Evolutionary conservation across 2,329 filamentous ascomycete species (phyloP).

Genomic region (Lasiodiplodia citricola): DNA sequence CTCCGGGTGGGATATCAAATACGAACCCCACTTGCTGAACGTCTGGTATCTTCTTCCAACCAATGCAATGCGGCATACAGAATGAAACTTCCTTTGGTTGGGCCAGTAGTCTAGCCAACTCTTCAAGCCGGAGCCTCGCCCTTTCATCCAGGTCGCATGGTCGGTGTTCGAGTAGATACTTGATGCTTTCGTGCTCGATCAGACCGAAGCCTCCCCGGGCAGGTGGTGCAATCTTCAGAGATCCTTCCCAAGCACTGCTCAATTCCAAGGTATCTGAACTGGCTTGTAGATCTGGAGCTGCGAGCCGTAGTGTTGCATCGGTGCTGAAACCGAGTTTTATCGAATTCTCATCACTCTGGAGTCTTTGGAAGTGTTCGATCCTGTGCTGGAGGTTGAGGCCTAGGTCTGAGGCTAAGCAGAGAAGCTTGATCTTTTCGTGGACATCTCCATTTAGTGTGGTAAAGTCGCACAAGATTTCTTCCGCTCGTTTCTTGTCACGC

Average conservation of each 20-base stretch:
- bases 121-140: background rate
- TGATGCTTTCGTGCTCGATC: background rate
- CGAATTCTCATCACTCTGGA: constrained; percentile 29
- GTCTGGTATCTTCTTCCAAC: constrained; percentile 26
- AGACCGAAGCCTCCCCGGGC: background rate
- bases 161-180: background rate
- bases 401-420: constrained; percentile 28
- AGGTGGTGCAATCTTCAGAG: rapidly evolving
- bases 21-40: constrained; percentile 24
- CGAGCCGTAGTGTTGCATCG: constrained; percentile 29
- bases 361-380: constrained; percentile 28
- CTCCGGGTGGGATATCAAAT: constrained; percentile 23
- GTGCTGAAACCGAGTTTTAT: constrained; percentile 29
- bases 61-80: constrained; percentile 28
- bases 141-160: background rate
- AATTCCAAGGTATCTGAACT: background rate
- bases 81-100: constrained; percentile 29
- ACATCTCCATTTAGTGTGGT: constrained; percentile 28
- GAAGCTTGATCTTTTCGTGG: constrained; percentile 31
- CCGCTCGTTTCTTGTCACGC: constrained; percentile 29
- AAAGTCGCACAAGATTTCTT: constrained; percentile 28
- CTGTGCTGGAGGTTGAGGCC: constrained; percentile 29
- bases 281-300: background rate
- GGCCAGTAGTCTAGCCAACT: constrained; percentile 23
- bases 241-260: background rate